phyloP scores from a whole-genome alignment of 441 rosid genomes.

The Pelargonium citronellum region DNA sequence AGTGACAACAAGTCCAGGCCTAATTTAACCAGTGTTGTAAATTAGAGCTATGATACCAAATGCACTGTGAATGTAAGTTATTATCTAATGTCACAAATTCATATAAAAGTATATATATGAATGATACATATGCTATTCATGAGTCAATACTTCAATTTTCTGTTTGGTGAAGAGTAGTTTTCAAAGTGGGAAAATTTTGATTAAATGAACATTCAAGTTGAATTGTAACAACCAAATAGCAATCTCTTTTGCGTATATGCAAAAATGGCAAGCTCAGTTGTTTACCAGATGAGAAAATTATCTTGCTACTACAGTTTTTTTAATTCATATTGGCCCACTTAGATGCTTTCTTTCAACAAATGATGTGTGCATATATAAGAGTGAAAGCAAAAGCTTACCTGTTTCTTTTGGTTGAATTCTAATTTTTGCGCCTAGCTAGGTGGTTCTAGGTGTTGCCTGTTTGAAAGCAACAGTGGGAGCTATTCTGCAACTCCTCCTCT shows the following conservation, averaged over 20 bases:
- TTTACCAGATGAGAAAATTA: not conserved
- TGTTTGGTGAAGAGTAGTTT: no score
- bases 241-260: not conserved
- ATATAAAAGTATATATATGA: no score
- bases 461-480: constrained; percentile 98
- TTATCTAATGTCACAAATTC: no score
- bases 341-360: not conserved
- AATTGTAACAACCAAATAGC: not conserved
- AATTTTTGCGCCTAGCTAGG: constrained; percentile 25
- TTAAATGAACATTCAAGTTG: not conserved
- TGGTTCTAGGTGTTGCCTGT: constrained; percentile 50
- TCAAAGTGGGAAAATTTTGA: not conserved
- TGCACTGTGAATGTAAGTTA: no score
- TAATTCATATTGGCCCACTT: not conserved
- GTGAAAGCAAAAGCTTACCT: constrained; percentile 28
- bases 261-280: not conserved
- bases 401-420: constrained; percentile 22
- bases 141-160: no score
- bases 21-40: no score
- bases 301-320: not conserved
- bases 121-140: no score
- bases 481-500: constrained; percentile 80
- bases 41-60: not conserved
- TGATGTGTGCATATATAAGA: not conserved
- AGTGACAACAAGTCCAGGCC: no score